Base-by-base conservation (phyloP, 2,329 filamentous ascomycete genomes). In the Diaporthe eres region DNA sequence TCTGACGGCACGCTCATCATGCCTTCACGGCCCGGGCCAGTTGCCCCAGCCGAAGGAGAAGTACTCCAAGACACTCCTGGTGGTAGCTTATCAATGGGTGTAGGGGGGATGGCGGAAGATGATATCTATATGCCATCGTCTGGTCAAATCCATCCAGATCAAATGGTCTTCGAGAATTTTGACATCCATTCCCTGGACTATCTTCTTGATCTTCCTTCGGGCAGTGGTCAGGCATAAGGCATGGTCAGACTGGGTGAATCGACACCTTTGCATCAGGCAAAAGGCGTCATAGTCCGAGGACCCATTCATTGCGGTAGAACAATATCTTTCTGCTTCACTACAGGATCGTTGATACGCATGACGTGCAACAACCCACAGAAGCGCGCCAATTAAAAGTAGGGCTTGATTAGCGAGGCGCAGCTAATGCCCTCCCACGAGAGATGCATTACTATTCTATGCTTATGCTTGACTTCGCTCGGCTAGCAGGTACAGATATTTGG, bases 401-500 rank as follows among this genome's bases (percentile, higher is more conserved):
- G 4, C 42, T 17, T 44, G 15, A 17, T 17, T 44, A 17, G 42
- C 42, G 15, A 44, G 9, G 13, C 17, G 42, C 6, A 17, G 42
- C 42, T 19, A 6, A 44, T 15, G 42, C 42, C 13, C 42, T 44
- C 15, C 1, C 42, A 44, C 42, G 7, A 44, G 19, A 47, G 44
- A 22, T 12, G 37, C 44, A 47, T 8, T 47, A 22, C 17, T 47
- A 19, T 47, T 47, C 17, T 17, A 47, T 22, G 44, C 17, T 47
- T 47, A 31, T 31, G 31, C 31, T 31, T 31, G 44, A 47, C 17
- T n/a, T 28, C 7, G 2, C 42, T 9, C 42, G 12, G 17, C n/a
- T 65, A 65, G 17, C 60, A 65, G 25, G 60, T 65, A 47, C 60
- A 65, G 6, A 65, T 65, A 2, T 65, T 65, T 5, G 60, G 60